Percentiles rank a stretch among this genome's conserved stretches.
phyloP scores from a whole-genome alignment of 352 stramenopile species.

The Phytophthora pinifolia region DNA sequence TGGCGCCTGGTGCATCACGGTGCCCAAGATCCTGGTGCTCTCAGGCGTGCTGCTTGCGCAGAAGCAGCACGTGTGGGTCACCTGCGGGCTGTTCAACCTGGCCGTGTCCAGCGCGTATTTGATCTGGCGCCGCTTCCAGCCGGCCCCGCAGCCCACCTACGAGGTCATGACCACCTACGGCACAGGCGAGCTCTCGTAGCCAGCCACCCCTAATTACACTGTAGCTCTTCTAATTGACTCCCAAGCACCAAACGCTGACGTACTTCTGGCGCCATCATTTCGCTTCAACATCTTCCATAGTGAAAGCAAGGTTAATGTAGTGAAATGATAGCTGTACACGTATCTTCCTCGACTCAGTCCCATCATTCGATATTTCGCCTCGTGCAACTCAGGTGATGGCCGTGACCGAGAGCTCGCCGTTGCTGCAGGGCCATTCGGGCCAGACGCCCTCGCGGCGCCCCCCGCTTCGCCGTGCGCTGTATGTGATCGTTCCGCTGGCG shows the following conservation, averaged over 20 bases:
- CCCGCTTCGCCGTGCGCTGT: constrained; percentile 48
- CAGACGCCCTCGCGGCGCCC: constrained; percentile 11
- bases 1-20: constrained; percentile 75
- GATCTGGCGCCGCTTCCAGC: constrained; percentile 68
- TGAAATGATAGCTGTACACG: too few relatives aligned
- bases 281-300: too few relatives aligned
- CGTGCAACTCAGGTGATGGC: constrained; percentile 9
- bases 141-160: constrained; percentile 3
- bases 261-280: too few relatives aligned
- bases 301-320: too few relatives aligned
- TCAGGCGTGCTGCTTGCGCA: constrained; percentile 70
- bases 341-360: too few relatives aligned
- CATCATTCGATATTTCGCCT: constrained; percentile 1
- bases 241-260: too few relatives aligned
- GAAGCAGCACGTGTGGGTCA: constrained; percentile 63
- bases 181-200: constrained; percentile 39
- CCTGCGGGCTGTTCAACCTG: constrained; percentile 74
- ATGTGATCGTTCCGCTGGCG: constrained; percentile 53
- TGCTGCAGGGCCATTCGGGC: constrained; percentile 39
- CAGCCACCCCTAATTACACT: background rate
- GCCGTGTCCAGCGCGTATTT: constrained; percentile 53
- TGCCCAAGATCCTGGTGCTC: constrained; percentile 85
- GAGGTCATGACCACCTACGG: constrained; percentile 29
- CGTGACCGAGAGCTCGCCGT: constrained; percentile 53
- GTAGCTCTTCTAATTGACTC: too few relatives aligned